Base-by-base conservation (phyloP, 2,329 filamentous ascomycete genomes). In the Gnomoniopsis sp. region DNA sequence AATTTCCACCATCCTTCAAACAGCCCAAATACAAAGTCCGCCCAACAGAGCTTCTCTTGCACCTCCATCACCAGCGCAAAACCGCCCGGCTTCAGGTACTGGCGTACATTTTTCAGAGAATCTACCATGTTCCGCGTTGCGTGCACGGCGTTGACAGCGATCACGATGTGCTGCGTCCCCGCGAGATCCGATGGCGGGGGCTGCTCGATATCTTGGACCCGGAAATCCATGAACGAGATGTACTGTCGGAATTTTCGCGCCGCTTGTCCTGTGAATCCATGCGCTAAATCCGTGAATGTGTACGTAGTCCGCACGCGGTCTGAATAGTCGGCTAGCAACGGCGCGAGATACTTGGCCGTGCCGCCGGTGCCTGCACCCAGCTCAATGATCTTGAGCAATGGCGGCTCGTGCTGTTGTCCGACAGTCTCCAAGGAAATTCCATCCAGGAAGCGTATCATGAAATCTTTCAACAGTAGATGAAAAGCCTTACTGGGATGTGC, bases 1-100 rank as follows among this genome's bases (percentile, higher is more conserved):
- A 72, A 73, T n/a, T 70, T 58, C 73, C 72, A 76, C 73, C 73
- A 75, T 3, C 73, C 72, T n/a, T 75, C 70, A 6, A 75, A 62
- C 1, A 73, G 62, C 1, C 73, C 74, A 26, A 71, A 74, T 30
- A 71, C 64, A 23, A 74, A 57, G 36, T 76, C 71, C 10, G 72
- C 63, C 65, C 65, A 74, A 23, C 53, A 62, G 6, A 72, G 17
- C 3, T 47, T 58, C n/a, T 62, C 30, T 1, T 70, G 74, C 65
- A 74, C 65, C 64, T 76, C 74, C 14, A 72, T 46, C 56, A 76
- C 61, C 53, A 70, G 52, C 1, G 75, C 62, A 34, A 71, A 60
- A 2, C 74, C 74, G n/a, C 71, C 69, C 0, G 68, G 67, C 1
- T 67, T 65, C 4, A 77, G 60, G 3, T 64, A 44, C 6, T 61